Evolutionary conservation across 2,329 filamentous ascomycete genomes (phyloP), one percentile per base, ranked within the genome.

Genomic region (Rosellinia necatrix): DNA sequence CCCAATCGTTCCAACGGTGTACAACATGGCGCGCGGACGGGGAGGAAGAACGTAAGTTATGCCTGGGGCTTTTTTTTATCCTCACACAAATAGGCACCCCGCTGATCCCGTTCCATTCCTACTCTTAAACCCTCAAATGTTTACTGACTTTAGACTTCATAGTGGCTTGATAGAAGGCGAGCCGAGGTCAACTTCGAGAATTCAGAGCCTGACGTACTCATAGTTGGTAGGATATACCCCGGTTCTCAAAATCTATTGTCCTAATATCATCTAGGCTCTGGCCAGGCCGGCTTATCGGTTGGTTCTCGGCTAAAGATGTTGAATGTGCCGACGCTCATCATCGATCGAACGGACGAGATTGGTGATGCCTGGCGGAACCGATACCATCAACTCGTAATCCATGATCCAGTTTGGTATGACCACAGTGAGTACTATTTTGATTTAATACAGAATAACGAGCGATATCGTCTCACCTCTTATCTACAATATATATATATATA

Each of bases 281-380:
- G 83, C 2, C 82, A 85, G 62, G 77, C 74, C 4, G 83, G 83
- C 0, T 72, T 86, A 4, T 78, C 77, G 0, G 74, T 74, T 2
- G 76, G 78, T 6, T 82, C 81, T 3, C 76, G 81, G 5, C 70
- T 85, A 25, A 84, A 83, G 64, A 80, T 81, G 75, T 73, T 85
- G 10, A 71, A 76, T 6, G 72, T 85, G 1, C 70, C 78, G n/a
- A 71, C 78, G 0, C 71, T 85, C 19, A 65, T 82, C 6, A 74
- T 85, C 43, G 83, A 86, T 59, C 68, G 71, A 13, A 78, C 80
- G 60, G 73, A 76, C 1, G 67, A 73, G 1, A 72, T 86, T 4
- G 83, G 84, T 6, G 83, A 86, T 67, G 84, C 80, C 63, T 87
- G 84, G 84, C 75, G 82, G 30, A 77, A 76, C 17, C 73, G 84